Percentiles rank a stretch among this genome's conserved stretches.
These are phyloP conservation scores for Aspergillus oerlinghausenensis DNA, from an alignment of 2,329 filamentous ascomycete species.

Conservation along the genomic window DNA sequence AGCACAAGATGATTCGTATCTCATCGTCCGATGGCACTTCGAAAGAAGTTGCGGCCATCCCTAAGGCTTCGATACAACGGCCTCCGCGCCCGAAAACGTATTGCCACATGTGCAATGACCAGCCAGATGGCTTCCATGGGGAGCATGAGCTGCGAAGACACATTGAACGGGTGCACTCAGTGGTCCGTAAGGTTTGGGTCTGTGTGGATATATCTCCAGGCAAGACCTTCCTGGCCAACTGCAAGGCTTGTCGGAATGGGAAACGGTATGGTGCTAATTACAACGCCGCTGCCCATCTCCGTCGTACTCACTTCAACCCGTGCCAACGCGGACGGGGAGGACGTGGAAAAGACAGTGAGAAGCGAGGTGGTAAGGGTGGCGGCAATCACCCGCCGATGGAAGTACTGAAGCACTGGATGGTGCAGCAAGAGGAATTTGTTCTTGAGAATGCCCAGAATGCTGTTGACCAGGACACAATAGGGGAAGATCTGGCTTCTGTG, in stretches of 20 bases:
- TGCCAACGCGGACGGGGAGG: constrained; percentile 53
- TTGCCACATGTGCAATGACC: constrained; percentile 66
- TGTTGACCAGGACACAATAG: constrained; percentile 20
- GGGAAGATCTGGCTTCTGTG: constrained; percentile 16
- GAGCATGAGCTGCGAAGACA: constrained; percentile 76
- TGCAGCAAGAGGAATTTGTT: constrained; percentile 50
- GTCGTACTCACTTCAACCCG: constrained; percentile 81
- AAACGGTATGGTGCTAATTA: constrained; percentile 91
- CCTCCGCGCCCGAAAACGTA: constrained; percentile 67
- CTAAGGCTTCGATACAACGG: constrained; percentile 56
- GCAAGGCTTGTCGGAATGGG: constrained; percentile 71
- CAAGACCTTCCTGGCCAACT: constrained; percentile 67
- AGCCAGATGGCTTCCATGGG: constrained; percentile 75
- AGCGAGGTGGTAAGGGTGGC: constrained; percentile 58
- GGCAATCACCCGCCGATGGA: constrained; percentile 60
- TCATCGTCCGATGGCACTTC: constrained; percentile 50
- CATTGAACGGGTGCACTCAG: constrained; percentile 61
- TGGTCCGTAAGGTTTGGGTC: constrained; percentile 57
- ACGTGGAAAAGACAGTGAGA: constrained; percentile 55
- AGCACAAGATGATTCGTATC: constrained; percentile 49
- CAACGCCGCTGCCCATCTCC: constrained; percentile 86
- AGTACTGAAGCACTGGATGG: constrained; percentile 57
- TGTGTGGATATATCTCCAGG: constrained; percentile 56
- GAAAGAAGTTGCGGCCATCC: constrained; percentile 51
- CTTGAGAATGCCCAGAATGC: constrained; percentile 29